phyloP scores from a whole-genome alignment of 495 filamentous ascomycete genomes.

The Daldinia loculata region DNA sequence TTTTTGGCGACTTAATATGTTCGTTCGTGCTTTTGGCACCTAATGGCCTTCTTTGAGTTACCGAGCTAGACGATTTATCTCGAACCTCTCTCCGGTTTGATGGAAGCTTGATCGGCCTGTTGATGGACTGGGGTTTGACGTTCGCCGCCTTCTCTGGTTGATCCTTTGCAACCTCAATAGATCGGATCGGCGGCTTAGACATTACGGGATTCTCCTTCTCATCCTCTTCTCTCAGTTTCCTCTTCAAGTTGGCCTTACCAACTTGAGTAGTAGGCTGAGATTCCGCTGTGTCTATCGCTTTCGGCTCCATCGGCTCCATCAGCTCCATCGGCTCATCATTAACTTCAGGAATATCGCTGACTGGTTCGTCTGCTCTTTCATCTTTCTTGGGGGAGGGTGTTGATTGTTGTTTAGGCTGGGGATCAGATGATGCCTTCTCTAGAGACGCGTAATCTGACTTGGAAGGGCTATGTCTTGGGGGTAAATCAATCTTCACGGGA shows the following conservation, averaged over 20 bases:
- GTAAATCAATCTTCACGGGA: conserved; percentile 63
- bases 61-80: conserved; percentile 36
- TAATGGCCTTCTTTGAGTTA: conserved; percentile 50
- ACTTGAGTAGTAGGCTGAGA: conserved; percentile 19
- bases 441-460: conserved; percentile 35
- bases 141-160: conserved; percentile 28
- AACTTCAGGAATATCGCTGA: conserved; percentile 7
- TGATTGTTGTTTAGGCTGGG: conserved; percentile 28
- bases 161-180: conserved; percentile 17
- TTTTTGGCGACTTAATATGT: conserved; percentile 54
- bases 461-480: conserved; percentile 25
- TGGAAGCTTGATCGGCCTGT: conserved; percentile 47
- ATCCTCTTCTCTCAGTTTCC: conserved; percentile 45
- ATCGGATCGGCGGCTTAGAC: conserved; percentile 11
- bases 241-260: conserved; percentile 43
- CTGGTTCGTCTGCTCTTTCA: conserved; percentile 25
- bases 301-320: conserved; percentile 43
- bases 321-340: conserved; percentile 29
- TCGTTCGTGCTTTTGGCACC: conserved; percentile 59
- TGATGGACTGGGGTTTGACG: conserved; percentile 28
- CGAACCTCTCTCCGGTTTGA: conserved; percentile 36
- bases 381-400: conserved; percentile 23
- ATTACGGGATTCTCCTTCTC: conserved; percentile 47
- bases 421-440: conserved; percentile 27
- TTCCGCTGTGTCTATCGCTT: conserved; percentile 32